Evolutionary conservation across 306 rosid species (phyloP), one percentile per base, ranked within the genome.

Genomic region (Cucumis hystrix): DNA sequence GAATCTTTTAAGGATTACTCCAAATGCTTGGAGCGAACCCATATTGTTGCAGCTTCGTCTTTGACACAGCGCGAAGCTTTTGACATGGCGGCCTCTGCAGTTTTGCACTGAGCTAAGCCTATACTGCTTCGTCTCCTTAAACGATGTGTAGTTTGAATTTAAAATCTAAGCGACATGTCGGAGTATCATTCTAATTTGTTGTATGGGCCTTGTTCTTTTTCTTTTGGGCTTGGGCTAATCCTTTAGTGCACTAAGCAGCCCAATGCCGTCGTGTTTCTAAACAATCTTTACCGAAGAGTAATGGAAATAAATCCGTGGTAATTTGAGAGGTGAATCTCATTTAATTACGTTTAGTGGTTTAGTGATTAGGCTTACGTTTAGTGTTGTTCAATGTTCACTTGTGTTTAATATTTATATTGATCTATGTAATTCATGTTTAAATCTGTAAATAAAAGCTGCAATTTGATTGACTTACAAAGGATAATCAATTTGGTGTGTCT

Each of bases 1-100:
- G 80, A 87, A 49, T 56, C 82, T 82, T 69, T 79, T 84, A 76
- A 87, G 78, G 81, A 82, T 77, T 51, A 79, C 84, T 62, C 90
- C 86, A 40, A 87, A 59, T 4, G 89, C 81, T 89, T 87, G 88
- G 75, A 82, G 77, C 7, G 87, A 82, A 23, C 78, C 67, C 85
- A 85, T 86, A 61, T 18, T 74, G 58, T 1, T 40, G 33, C 33
- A 39, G 66, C 41, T 84, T 82, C 57, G 67, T 33, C 2, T 28
- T 49, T 14, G 28, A 72, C 59, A 28, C 59, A 72, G 23, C 28
- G 13, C 41, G 4, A 71, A 49, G 60, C 76, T 11, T 67, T 63
- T 18, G 43, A n/a, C 68, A 23, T 77, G 20, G 80, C 72, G 80
- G 68, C 79, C 68, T 75, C 37, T 28, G 62, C 77, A 43, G 56